Conservation (phyloP, 306 rosid genomes). For the Oxytropis ochrocephala region DNA sequence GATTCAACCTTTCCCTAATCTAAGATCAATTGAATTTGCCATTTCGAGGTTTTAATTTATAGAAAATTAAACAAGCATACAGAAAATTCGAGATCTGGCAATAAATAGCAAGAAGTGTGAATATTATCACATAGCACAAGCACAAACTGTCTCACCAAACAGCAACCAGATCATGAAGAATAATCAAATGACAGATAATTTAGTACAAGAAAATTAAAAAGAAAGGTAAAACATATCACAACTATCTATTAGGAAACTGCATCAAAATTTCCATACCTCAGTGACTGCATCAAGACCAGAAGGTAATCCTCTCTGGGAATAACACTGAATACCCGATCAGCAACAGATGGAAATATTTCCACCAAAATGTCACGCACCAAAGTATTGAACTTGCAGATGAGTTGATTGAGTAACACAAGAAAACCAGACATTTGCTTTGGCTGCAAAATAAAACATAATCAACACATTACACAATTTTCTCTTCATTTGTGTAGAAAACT, state of each 20-base stretch:
- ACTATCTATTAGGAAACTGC: background rate
- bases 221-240: background rate
- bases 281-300: conserved; percentile 78
- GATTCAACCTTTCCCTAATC: conserved; percentile 9
- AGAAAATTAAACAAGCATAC: background rate
- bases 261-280: conserved; percentile 51
- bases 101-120: background rate
- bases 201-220: background rate
- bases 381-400: conserved; percentile 86
- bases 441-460: conserved; percentile 45
- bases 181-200: background rate
- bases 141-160: conserved; percentile 2
- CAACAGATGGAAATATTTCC: conserved; percentile 74
- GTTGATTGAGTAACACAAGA: conserved; percentile 81
- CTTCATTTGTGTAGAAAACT: background rate
- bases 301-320: conserved; percentile 71
- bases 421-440: conserved; percentile 82
- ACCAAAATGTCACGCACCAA: conserved; percentile 68
- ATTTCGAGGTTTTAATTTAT: background rate
- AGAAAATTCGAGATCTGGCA: background rate
- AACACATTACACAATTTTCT: conserved; percentile 6
- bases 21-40: background rate
- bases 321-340: conserved; percentile 61
- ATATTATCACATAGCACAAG: conserved; percentile 3
- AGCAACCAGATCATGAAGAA: conserved; percentile 1